These are phyloP conservation scores for Yamadazyma diddensiae DNA, from an alignment of 1,139 yeast genomes.

Conservation along the genomic window DNA sequence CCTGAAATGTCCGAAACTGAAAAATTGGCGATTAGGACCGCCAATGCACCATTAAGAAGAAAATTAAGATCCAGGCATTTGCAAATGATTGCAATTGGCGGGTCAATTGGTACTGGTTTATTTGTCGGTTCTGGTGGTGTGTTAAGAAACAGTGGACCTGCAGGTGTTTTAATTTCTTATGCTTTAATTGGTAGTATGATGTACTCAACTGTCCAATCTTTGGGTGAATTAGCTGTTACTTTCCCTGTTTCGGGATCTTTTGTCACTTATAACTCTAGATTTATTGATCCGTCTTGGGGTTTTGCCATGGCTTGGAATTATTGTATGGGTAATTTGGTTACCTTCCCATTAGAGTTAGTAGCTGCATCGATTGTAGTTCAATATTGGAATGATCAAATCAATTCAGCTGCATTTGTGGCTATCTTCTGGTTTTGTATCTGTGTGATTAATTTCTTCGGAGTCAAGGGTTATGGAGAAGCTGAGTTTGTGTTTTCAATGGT, in stretches of 20 bases:
- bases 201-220: slow-evolving; percentile 66
- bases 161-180: slow-evolving; percentile 66
- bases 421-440: slow-evolving; percentile 59
- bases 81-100: slow-evolving; percentile 87
- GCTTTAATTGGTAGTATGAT: slow-evolving; percentile 41
- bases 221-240: slow-evolving; percentile 70
- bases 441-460: slow-evolving; percentile 58
- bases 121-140: slow-evolving; percentile 67
- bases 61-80: slow-evolving; percentile 62
- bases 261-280: slow-evolving; percentile 64
- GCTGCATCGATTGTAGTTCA: slow-evolving; percentile 69
- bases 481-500: slow-evolving; percentile 61
- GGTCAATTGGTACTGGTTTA: slow-evolving; percentile 80
- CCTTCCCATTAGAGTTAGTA: slow-evolving; percentile 69
- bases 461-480: slow-evolving; percentile 68
- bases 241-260: slow-evolving; percentile 77
- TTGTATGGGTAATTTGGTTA: slow-evolving; percentile 68
- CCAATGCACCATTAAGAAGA: slow-evolving; percentile 67
- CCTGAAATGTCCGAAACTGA: slow-evolving; percentile 59
- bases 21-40: slow-evolving; percentile 62
- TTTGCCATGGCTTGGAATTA: slow-evolving; percentile 79
- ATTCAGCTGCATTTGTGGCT: slow-evolving; percentile 66
- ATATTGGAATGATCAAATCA: slow-evolving; percentile 57
- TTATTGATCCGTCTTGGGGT: slow-evolving; percentile 72
- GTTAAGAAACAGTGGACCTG: slow-evolving; percentile 67